These are phyloP conservation scores for Dictyophora rubrovolvata DNA, from an alignment of 768 basidiomycete species.

Conservation along the genomic window DNA sequence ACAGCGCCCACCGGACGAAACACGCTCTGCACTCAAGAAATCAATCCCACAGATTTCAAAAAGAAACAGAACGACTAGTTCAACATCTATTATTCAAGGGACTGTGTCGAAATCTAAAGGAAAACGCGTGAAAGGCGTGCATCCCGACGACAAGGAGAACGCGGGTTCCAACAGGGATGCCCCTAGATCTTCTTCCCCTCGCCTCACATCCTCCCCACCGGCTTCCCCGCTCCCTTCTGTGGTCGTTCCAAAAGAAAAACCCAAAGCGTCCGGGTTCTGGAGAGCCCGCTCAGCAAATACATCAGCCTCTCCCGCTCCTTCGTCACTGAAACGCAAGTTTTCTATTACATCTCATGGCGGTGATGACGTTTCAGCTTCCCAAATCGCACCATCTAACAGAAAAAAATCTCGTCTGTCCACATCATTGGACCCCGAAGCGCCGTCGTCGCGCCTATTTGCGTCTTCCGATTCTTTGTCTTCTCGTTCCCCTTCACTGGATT, in stretches of 20 bases:
- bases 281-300: not conserved
- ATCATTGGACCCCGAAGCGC: not conserved
- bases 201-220: not conserved
- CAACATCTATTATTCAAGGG: not conserved
- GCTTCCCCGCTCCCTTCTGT: not conserved
- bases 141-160: constrained; percentile 6
- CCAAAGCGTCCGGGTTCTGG: constrained; percentile 7
- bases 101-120: not conserved
- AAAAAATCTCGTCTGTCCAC: not conserved
- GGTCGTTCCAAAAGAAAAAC: not conserved
- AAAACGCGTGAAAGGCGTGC: not conserved
- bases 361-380: not conserved
- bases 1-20: not conserved
- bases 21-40: not conserved
- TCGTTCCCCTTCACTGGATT: not conserved
- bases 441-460: not conserved
- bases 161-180: not conserved
- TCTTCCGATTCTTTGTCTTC: not conserved
- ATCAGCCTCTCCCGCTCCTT: not conserved
- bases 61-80: not conserved
- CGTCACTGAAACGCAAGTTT: constrained; percentile 1
- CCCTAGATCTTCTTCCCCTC: not conserved
- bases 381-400: not conserved
- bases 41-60: not conserved
- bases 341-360: not conserved